Base-by-base conservation (phyloP, 352 stramenopile genomes). In the Globisporangium uncinulatum region DNA sequence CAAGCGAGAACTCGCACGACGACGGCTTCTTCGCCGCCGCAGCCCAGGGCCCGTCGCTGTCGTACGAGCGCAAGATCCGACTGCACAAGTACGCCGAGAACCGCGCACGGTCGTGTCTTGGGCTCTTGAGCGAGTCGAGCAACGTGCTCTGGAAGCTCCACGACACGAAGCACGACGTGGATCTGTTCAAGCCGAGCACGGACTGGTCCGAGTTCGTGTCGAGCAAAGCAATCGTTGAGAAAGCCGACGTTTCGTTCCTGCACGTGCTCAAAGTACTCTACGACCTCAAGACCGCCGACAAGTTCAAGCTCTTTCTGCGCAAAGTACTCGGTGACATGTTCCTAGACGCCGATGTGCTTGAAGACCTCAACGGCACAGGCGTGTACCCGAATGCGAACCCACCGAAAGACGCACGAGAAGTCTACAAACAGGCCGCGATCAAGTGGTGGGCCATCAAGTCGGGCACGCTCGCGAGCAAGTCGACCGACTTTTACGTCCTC, bases 371-470 rank as follows among this genome's bases (percentile, higher is more conserved):
- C 34, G 80, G 78, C 34, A 93, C 80, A 9, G 83, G 83, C 43
- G 67, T 87, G n/a, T 92, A 90, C 56, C 72, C 80, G 15, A 89
- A 74, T 58, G 77, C 79, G 11, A 93, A 85, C 50, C 80, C 78
- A 11, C 72, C 77, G 14, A 71, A 72, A 21, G 79, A 92, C n/a
- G 67, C 70, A 2, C 76, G 78, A 13, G 80, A 91, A 50, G 71
- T 88, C 62, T 92, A 92, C 76, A 95, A 95, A 70, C 85, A 92
- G 52, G 81, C 83, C 3, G 68, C 83, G 32, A 92, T 95, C 66
- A 95, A 95, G 70, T 95, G 85, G 85, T 95, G 83, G 81, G 83
- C 85, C 20, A 83, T 92, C 62, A 92, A 92, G 63, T 95, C 85
- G 1, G 81, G 84, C 34, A 71, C 78, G 10, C 66, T 92, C 14